phyloP scores from a whole-genome alignment of 2,329 filamentous ascomycete genomes.

The Trichophyton benhamiae region DNA sequence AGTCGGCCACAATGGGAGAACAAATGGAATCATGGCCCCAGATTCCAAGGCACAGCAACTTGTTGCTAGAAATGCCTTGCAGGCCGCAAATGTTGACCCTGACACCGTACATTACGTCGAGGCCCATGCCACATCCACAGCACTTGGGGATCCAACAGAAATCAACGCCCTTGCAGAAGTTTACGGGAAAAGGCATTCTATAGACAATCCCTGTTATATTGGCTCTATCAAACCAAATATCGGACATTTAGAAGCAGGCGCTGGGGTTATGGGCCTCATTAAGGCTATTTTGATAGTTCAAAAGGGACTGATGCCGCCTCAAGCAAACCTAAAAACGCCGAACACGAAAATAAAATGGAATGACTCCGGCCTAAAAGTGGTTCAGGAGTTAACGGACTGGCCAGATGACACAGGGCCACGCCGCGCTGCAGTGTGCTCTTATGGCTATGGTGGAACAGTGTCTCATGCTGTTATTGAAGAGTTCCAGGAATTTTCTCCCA shows the following conservation, averaged over 20 bases:
- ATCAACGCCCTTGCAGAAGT: not conserved
- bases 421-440: constrained; percentile 16
- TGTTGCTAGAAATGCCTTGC: constrained; percentile 19
- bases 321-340: not conserved
- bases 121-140: constrained; percentile 56
- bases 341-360: constrained; percentile 6
- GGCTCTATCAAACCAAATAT: constrained; percentile 24
- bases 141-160: constrained; percentile 22
- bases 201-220: constrained; percentile 2
- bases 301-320: constrained; percentile 15
- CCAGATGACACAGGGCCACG: constrained; percentile 10
- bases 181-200: not conserved
- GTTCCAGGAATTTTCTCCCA: not conserved
- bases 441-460: constrained; percentile 14
- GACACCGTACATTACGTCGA: constrained; percentile 65
- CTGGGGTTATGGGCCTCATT: constrained; percentile 22
- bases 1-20: constrained; percentile 22
- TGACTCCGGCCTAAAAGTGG: constrained; percentile 10
- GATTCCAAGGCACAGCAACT: constrained; percentile 20
- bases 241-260: constrained; percentile 19
- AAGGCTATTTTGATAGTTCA: constrained; percentile 22
- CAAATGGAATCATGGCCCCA: constrained; percentile 25
- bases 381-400: constrained; percentile 15
- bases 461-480: constrained; percentile 11
- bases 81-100: constrained; percentile 18